Evolutionary conservation across 2,329 filamentous ascomycete species (phyloP).

Genomic region (Bipolaris victoriae): DNA sequence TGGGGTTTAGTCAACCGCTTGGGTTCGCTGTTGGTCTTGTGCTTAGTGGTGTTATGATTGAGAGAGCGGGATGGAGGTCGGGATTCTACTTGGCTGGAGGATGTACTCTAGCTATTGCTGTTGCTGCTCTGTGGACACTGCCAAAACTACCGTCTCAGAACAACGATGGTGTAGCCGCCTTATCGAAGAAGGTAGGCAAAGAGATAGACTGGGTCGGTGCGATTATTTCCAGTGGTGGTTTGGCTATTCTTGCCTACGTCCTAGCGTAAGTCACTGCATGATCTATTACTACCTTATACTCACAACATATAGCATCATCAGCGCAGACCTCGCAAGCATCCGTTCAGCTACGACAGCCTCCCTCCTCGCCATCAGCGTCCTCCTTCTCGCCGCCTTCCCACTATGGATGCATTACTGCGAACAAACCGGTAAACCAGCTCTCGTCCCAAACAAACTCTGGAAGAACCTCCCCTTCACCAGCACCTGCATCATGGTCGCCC

Average conservation of each 20-base stretch:
- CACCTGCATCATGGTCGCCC: constrained; percentile 57
- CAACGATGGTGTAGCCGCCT: background rate
- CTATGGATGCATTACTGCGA: constrained; percentile 41
- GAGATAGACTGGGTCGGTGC: constrained; percentile 42
- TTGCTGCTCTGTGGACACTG: constrained; percentile 39
- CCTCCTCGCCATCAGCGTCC: constrained; percentile 31
- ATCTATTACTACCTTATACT: constrained; percentile 3
- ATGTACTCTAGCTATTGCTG: constrained; percentile 45
- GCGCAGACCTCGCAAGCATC: constrained; percentile 32
- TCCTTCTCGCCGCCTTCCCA: constrained; percentile 38
- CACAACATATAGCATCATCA: constrained; percentile 26
- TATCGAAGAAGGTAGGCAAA: constrained; percentile 22
- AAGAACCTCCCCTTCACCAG: constrained; percentile 60
- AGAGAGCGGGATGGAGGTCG: constrained; percentile 57
- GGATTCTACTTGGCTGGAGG: constrained; percentile 53
- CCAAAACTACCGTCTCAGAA: constrained; percentile 25
- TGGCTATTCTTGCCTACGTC: constrained; percentile 33
- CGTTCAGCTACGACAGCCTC: constrained; percentile 27
- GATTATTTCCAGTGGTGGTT: constrained; percentile 30
- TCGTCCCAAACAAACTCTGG: constrained; percentile 56
- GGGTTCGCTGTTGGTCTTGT: constrained; percentile 61
- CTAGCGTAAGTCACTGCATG: constrained; percentile 27
- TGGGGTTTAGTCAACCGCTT: constrained; percentile 56
- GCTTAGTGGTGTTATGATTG: constrained; percentile 57
- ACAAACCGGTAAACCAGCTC: constrained; percentile 25